Evolutionary conservation across 129 eudicot genomes (phyloP).

Genomic region (Sambucus nigra): DNA sequence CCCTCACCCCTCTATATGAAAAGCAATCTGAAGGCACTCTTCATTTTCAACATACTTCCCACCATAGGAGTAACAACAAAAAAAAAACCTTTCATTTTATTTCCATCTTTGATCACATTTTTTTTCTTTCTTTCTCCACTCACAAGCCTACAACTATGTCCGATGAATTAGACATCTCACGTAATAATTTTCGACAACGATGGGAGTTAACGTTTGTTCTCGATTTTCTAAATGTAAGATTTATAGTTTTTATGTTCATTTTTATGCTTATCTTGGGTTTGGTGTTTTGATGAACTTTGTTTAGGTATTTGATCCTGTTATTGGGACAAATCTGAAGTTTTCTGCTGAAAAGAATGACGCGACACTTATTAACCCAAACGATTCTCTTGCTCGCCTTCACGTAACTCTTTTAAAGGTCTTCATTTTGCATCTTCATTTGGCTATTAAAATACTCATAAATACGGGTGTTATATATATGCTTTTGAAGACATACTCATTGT

Average conservation of each 20-base stretch:
- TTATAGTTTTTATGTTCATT: not conserved
- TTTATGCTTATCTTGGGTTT: not conserved
- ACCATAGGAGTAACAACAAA: too few relatives aligned
- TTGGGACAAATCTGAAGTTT: constrained; percentile 43
- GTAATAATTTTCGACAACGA: constrained; percentile 49
- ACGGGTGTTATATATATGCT: too few relatives aligned
- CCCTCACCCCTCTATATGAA: too few relatives aligned
- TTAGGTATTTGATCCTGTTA: constrained; percentile 86
- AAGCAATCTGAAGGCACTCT: too few relatives aligned
- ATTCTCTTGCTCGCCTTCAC: constrained; percentile 56
- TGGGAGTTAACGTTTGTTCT: constrained; percentile 95
- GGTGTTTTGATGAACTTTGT: not conserved
- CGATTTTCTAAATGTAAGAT: constrained; percentile 58
- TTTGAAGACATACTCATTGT: too few relatives aligned
- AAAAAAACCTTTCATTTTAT: too few relatives aligned
- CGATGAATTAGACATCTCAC: constrained; percentile 27
- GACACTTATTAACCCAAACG: constrained; percentile 54
- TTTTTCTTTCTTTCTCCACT: too few relatives aligned
- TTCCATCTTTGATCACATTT: too few relatives aligned
- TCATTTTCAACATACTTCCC: too few relatives aligned
- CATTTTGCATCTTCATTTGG: too few relatives aligned
- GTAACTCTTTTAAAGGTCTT: constrained; percentile 63
- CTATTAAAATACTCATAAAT: too few relatives aligned
- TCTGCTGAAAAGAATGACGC: constrained; percentile 77
- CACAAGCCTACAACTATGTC: too few relatives aligned